Percentiles rank a stretch among this genome's conserved stretches.
Conservation (phyloP, 139 green algal genomes). For the Eudorina sp. region DNA sequence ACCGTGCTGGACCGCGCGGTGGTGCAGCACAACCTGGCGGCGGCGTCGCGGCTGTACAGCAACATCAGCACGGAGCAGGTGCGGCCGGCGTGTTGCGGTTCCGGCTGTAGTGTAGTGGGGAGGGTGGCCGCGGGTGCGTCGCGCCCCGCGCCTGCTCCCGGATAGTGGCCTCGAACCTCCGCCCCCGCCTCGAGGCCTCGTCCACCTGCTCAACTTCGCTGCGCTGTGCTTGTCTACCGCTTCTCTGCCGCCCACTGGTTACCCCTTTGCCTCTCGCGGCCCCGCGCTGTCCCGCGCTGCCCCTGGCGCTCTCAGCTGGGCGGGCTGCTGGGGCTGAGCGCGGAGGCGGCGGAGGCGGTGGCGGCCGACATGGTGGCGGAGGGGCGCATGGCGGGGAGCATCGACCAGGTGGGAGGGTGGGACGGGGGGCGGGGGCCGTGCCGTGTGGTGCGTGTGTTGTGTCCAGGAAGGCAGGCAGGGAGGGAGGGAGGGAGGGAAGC, state of each 20-base stretch:
- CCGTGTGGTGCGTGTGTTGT: no score
- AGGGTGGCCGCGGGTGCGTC: no score
- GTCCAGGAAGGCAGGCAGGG: not conserved
- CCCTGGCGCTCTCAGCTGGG: slow-evolving; percentile 91
- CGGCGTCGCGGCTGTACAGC: slow-evolving; percentile 90
- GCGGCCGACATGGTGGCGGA: slow-evolving; percentile 91
- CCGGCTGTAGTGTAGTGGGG: no score
- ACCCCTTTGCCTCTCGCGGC: not conserved
- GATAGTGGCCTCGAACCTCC: no score
- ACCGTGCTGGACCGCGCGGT: slow-evolving; percentile 85
- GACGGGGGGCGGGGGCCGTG: no score
- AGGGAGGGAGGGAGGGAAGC: not conserved
- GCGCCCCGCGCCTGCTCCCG: no score
- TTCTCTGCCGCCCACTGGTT: no score
- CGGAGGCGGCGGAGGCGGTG: slow-evolving; percentile 84
- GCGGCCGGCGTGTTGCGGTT: not conserved
- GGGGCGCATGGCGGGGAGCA: slow-evolving; percentile 78
- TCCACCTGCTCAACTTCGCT: no score
- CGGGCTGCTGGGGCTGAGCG: slow-evolving; percentile 83
- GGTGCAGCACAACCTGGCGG: slow-evolving; percentile 43
- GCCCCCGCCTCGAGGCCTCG: no score
- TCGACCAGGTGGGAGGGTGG: slow-evolving; percentile 87
- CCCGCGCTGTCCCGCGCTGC: not conserved
- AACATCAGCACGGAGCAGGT: slow-evolving; percentile 85
- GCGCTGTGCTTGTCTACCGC: no score